Conservation (phyloP, 768 basidiomycete species). For the Coprinopsis cinerea region DNA sequence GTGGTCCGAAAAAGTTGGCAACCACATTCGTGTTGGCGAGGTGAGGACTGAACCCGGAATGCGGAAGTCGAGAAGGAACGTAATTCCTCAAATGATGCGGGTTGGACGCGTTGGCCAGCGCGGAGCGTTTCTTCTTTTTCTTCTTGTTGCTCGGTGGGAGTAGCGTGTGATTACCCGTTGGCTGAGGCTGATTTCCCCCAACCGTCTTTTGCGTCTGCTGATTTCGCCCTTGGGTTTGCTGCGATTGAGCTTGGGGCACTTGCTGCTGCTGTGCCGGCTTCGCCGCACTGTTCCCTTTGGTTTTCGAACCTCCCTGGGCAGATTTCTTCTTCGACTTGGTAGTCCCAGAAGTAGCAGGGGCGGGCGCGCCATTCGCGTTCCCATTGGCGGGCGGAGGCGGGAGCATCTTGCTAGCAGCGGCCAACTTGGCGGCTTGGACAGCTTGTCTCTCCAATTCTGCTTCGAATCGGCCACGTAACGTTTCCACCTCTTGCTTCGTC, state of each 20-base stretch:
- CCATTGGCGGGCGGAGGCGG: constrained; percentile 4
- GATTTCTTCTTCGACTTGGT: constrained; percentile 26
- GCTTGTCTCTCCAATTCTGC: constrained; percentile 69
- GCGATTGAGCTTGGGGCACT: constrained; percentile 10
- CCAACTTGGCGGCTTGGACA: constrained; percentile 51
- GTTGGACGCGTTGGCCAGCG: constrained; percentile 88
- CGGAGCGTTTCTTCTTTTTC: constrained; percentile 94
- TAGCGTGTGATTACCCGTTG: background rate
- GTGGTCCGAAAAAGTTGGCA: constrained; percentile 51
- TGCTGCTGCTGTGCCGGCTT: constrained; percentile 17
- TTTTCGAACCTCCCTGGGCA: constrained; percentile 26
- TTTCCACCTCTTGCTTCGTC: constrained; percentile 63
- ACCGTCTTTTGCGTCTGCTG: background rate
- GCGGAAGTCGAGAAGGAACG: constrained; percentile 75
- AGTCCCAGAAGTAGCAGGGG: constrained; percentile 22
- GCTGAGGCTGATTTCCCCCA: background rate
- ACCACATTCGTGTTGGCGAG: constrained; percentile 25
- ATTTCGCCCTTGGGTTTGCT: constrained; percentile 3
- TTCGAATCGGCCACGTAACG: constrained; percentile 64
- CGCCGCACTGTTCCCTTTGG: no score
- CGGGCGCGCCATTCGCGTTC: background rate
- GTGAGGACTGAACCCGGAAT: constrained; percentile 25
- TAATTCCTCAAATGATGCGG: constrained; percentile 95
- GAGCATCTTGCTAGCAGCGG: constrained; percentile 27
- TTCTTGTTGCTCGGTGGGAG: constrained; percentile 2